Evolutionary conservation across 2,329 filamentous ascomycete species (phyloP).

Genomic region (Truncatella angustata): DNA sequence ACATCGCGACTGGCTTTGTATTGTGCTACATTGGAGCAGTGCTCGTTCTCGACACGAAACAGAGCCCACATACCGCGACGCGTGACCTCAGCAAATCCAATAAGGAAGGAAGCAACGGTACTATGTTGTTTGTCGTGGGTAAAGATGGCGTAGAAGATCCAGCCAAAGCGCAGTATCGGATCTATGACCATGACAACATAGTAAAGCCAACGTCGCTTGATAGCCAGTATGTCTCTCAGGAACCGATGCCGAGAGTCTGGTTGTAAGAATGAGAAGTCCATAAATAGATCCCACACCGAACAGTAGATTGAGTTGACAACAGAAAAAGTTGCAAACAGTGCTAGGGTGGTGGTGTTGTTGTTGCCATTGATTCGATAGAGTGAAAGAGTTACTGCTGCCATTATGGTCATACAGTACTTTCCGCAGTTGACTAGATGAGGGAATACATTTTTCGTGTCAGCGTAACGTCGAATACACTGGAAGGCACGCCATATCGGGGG

Average conservation of each 20-base stretch:
- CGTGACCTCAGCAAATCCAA: constrained; percentile 76
- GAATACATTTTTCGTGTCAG: constrained; percentile 82
- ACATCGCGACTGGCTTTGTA: constrained; percentile 89
- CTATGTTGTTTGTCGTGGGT: constrained; percentile 79
- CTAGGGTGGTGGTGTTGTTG: constrained; percentile 52
- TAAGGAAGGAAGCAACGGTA: constrained; percentile 74
- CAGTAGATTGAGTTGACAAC: constrained; percentile 80
- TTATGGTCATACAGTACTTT: constrained; percentile 85
- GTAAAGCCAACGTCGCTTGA: constrained; percentile 79
- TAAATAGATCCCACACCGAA: constrained; percentile 89
- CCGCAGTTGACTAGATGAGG: constrained; percentile 90
- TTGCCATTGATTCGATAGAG: constrained; percentile 74
- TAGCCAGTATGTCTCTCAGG: constrained; percentile 75
- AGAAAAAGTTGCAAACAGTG: constrained; percentile 77
- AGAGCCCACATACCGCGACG: constrained; percentile 88
- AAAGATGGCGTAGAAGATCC: constrained; percentile 92
- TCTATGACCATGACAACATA: constrained; percentile 83
- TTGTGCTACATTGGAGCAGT: constrained; percentile 85
- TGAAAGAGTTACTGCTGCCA: constrained; percentile 75
- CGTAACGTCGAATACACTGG: constrained; percentile 87
- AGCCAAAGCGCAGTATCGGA: constrained; percentile 83
- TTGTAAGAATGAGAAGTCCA: constrained; percentile 95
- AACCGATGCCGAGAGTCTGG: constrained; percentile 64
- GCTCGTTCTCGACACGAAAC: constrained; percentile 95
- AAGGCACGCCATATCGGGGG: constrained; percentile 88